Evolutionary conservation across 257 asterid genomes (phyloP), one percentile per base, ranked within the genome.

Genomic region (Capsicum baccatum): DNA sequence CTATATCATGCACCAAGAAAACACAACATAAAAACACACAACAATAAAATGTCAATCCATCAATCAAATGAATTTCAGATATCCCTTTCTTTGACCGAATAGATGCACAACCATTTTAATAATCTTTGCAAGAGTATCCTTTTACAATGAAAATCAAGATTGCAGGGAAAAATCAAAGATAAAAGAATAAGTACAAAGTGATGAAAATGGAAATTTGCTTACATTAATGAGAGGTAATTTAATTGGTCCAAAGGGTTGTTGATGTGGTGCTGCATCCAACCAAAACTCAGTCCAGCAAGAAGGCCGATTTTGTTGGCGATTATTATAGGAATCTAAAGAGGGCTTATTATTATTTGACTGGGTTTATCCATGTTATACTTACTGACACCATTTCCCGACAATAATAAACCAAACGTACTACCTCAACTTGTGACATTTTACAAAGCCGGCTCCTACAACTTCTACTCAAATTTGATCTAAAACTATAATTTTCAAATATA

Each of bases 1-100:
- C 60, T 47, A 47, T 44, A 47, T 47, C 80, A 47, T n/a, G 80
- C 59, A 73, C 59, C 79, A 48, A 73, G 44, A 74, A 10, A 74
- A 50, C 60, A 50, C 21, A 3, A 26, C 33, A 26, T 26, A 26
- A 26, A 39, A 39, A 39, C 44, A 26, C 44, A 13, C 35, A 21
- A 50, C 8, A 13, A 76, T 52, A 26, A 76, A 69, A 78, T 26
- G 66, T 1, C 0, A 33, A 78, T 33, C 82, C 26, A 78, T 76
- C 15, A 8, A 52, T 78, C 50, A 78, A 33, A 54, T 54, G 16
- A 54, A 54, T 78, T 76, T 21, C 21, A 52, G 21, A 26, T 50
- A 73, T 19, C 80, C 47, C 80, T 48, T 47, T n/a, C 6, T 19
- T 47, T 73, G 6, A 13, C 8, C 14, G 42, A 74, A 21, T 50